A percentile compares a stretch with the other conserved stretches of the same genome.
Evolutionary conservation across 805 yeast species (phyloP).

Genomic region (Saturnispora mendoncae): DNA sequence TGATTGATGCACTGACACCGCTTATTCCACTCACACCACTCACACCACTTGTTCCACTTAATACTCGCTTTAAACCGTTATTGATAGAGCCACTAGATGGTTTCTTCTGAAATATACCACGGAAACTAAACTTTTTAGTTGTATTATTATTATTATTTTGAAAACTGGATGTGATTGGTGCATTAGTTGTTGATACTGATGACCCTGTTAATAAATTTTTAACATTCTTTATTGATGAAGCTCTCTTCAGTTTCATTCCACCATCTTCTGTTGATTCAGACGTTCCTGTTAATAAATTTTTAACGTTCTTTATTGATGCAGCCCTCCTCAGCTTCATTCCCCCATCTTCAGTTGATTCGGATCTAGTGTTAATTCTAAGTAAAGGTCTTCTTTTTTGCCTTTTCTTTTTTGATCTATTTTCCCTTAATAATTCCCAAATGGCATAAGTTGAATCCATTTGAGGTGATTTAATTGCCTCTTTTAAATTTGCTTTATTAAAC

Average conservation of each 20-base stretch:
- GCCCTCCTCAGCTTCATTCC: constrained; percentile 2
- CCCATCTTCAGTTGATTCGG: background rate
- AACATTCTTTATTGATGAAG: constrained; percentile 10
- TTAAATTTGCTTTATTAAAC: constrained; percentile 53
- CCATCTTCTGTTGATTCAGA: background rate
- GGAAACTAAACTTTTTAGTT: background rate
- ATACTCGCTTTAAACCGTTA: background rate
- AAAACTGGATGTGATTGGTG: no score
- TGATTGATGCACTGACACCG: background rate
- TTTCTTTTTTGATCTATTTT: constrained; percentile 40
- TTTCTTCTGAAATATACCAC: background rate
- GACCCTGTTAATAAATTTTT: constrained; percentile 1
- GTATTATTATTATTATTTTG: background rate
- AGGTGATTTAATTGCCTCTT: constrained; percentile 45
- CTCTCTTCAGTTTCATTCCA: constrained; percentile 2
- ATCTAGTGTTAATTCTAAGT: constrained; percentile 19
- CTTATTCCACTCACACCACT: background rate
- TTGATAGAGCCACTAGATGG: background rate
- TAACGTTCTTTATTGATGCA: constrained; percentile 10
- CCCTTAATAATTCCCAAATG: constrained; percentile 60
- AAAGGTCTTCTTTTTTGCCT: constrained; percentile 28
- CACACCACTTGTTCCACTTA: background rate
- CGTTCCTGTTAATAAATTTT: constrained; percentile 4
- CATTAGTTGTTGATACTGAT: no score
- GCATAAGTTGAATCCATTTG: constrained; percentile 70